phyloP scores from a whole-genome alignment of 1,284 basidiomycete species.

The Vanrija pseudolonga region DNA sequence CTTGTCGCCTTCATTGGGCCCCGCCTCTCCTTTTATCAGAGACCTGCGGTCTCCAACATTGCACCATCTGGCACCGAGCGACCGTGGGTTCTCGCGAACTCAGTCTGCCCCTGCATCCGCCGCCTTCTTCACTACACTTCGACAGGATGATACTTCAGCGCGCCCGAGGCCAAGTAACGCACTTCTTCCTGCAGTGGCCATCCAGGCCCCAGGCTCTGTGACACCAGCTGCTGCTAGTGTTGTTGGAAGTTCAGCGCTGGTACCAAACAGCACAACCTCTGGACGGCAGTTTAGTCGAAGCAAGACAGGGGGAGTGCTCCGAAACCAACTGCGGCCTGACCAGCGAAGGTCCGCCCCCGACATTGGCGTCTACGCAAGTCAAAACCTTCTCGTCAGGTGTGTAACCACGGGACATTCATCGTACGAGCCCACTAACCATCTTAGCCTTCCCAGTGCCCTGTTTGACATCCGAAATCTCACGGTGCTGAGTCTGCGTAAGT shows the following conservation, averaged over 20 bases:
- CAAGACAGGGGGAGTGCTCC: slow-evolving; percentile 24
- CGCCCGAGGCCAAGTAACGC: no score
- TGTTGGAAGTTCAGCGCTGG: no score
- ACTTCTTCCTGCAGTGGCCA: no score
- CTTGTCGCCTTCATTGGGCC: neutral
- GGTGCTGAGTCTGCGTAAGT: slow-evolving; percentile 37
- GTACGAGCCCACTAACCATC: neutral
- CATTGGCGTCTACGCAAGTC: slow-evolving; percentile 22
- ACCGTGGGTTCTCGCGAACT: slow-evolving; percentile 27
- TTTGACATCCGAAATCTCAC: slow-evolving; percentile 46
- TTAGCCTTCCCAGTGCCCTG: slow-evolving; percentile 43
- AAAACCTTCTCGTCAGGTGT: slow-evolving; percentile 37
- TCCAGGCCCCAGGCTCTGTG: no score
- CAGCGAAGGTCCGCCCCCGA: slow-evolving; percentile 9
- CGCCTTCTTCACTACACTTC: slow-evolving; percentile 11
- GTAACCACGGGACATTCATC: slow-evolving; percentile 1
- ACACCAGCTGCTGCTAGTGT: no score
- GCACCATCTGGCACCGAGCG: slow-evolving; percentile 4
- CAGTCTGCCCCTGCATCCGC: slow-evolving; percentile 34
- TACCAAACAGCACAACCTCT: no score
- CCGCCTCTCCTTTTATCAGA: no score
- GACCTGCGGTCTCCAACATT: no score
- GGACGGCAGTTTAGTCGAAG: slow-evolving; percentile 23
- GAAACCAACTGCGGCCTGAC: neutral
- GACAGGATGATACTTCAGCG: no score